These are phyloP conservation scores for Pyropia haitanensis DNA, from an alignment of 23 red algal species.

Conservation along the genomic window DNA sequence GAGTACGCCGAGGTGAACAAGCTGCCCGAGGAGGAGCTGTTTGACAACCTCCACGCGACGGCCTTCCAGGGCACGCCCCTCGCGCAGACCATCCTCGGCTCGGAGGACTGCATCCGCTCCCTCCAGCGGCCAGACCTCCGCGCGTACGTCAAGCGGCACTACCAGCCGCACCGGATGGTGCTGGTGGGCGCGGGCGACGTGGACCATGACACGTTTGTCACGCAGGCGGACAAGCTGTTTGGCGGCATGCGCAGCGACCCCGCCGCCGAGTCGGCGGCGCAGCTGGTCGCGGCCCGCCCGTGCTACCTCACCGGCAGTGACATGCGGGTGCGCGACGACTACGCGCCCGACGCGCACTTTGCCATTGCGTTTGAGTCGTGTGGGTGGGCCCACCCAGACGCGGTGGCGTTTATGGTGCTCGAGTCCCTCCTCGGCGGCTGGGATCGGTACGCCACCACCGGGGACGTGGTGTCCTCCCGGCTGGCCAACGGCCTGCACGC, in stretches of 20 bases:
- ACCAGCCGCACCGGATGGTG: constrained; percentile 98
- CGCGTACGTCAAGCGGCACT: constrained; percentile 79
- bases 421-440: constrained; percentile 84
- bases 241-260: constrained; percentile 59
- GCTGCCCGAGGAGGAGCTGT: constrained; percentile 90
- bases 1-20: constrained; percentile 94
- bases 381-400: constrained; percentile 96
- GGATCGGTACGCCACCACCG: constrained; percentile 61
- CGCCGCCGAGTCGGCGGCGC: constrained; percentile 22
- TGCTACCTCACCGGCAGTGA: constrained; percentile 92
- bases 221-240: constrained; percentile 74
- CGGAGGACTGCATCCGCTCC: constrained; percentile 81
- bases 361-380: constrained; percentile 97
- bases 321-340: constrained; percentile 89
- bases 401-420: constrained; percentile 92
- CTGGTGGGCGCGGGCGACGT: constrained; percentile 79
- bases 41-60: constrained; percentile 91
- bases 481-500: constrained; percentile 35
- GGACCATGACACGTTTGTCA: constrained; percentile 73
- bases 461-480: constrained; percentile 36
- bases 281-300: constrained; percentile 64
- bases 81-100: constrained; percentile 81
- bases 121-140: constrained; percentile 65
- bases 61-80: constrained; percentile 92
- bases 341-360: constrained; percentile 75